Conservation (phyloP, 202 grass and related monocot genomes). For the Alloteropsis angusta region DNA sequence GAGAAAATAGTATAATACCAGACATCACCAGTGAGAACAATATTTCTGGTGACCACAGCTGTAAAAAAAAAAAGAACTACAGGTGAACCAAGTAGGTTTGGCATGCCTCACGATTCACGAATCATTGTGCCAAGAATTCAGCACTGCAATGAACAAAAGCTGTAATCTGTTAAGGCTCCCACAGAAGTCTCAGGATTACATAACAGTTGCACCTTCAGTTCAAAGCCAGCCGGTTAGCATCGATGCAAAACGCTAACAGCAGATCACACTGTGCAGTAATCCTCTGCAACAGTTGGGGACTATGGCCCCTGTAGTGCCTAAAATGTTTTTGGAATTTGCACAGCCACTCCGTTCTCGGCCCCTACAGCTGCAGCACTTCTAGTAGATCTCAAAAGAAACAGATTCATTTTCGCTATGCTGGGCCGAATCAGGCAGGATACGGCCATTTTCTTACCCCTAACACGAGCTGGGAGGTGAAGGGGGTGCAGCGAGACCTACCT, state of each 20-base stretch:
- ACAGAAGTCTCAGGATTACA: no score
- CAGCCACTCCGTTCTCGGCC: background rate
- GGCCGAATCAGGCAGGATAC: background rate
- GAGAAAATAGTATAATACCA: background rate
- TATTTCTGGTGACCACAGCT: background rate
- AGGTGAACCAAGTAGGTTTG: no score
- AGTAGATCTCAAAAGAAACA: background rate
- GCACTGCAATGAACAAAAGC: no score
- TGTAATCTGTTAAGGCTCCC: no score
- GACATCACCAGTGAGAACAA: background rate
- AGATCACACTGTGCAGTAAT: background rate
- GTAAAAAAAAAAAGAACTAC: no score
- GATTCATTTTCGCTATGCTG: background rate
- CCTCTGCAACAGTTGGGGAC: background rate
- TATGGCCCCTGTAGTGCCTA: background rate
- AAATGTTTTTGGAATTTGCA: background rate
- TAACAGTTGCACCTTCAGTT: background rate
- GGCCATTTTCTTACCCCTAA: background rate
- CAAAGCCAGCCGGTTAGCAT: background rate
- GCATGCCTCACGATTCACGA: no score
- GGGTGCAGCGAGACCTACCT: background rate
- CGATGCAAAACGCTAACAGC: background rate
- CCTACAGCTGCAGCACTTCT: background rate
- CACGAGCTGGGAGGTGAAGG: background rate
- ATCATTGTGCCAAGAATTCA: no score